Percentiles rank a stretch among this genome's conserved stretches.
Conservation (phyloP, 2,329 filamentous ascomycete species). For the Colletotrichum orbiculare region DNA sequence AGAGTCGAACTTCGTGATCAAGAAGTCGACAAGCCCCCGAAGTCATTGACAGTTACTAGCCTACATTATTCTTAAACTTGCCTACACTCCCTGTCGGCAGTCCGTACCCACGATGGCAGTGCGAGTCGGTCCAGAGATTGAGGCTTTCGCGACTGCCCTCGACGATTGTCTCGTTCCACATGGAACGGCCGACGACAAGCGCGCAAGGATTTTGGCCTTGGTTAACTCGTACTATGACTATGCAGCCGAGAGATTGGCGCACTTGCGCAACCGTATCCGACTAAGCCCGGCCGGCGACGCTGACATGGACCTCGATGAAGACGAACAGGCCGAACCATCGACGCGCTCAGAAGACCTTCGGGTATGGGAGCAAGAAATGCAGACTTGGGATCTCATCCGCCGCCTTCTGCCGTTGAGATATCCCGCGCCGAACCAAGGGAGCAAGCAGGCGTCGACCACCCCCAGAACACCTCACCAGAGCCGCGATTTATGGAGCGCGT, state of each 20-base stretch:
- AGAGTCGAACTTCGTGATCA: too few species aligned
- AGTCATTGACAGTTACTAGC: too few species aligned
- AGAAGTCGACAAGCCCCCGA: too few species aligned
- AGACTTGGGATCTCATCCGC: slow-evolving; percentile 89
- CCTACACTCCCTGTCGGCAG: not conserved
- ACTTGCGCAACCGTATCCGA: slow-evolving; percentile 53
- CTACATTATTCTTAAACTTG: not conserved
- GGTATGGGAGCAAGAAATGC: slow-evolving; percentile 83
- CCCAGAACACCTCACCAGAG: not conserved
- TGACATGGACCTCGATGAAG: slow-evolving; percentile 68
- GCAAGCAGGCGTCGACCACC: slow-evolving; percentile 4
- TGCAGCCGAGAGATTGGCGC: slow-evolving; percentile 57
- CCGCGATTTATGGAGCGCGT: slow-evolving; percentile 59
- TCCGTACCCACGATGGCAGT: slow-evolving; percentile 11
- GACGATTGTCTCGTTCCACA: slow-evolving; percentile 75
- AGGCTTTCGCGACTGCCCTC: slow-evolving; percentile 84
- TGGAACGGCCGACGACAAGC: slow-evolving; percentile 63
- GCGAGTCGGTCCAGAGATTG: slow-evolving; percentile 77
- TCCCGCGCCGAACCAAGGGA: slow-evolving; percentile 43
- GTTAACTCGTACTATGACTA: slow-evolving; percentile 73
- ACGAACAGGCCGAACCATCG: slow-evolving; percentile 46
- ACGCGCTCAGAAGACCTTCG: slow-evolving; percentile 57
- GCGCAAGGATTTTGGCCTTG: slow-evolving; percentile 75
- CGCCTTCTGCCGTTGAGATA: slow-evolving; percentile 80
- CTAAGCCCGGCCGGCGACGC: slow-evolving; percentile 47